Percentiles rank a stretch among this genome's conserved stretches.
Conservation (phyloP, 2,329 filamentous ascomycete genomes). For the Aphanocladium album region DNA sequence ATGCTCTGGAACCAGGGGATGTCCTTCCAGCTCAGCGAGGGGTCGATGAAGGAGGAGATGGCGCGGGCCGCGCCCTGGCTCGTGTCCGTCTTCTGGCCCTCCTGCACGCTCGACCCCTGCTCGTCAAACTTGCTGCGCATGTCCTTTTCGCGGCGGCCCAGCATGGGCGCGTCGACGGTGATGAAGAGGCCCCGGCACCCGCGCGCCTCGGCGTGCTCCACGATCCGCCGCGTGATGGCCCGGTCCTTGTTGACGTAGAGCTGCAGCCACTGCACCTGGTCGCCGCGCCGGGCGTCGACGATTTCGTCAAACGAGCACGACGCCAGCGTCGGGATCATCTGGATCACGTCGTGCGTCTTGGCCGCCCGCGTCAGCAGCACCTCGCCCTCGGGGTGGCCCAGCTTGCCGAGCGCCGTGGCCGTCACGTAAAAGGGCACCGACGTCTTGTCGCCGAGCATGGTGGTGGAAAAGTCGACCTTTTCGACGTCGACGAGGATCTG, state of each 20-base stretch:
- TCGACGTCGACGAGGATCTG: constrained; percentile 85
- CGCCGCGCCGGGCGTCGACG: constrained; percentile 70
- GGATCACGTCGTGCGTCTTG: constrained; percentile 80
- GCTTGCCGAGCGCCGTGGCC: constrained; percentile 89
- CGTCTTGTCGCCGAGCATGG: constrained; percentile 84
- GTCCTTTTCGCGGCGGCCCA: constrained; percentile 93
- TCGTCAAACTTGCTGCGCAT: constrained; percentile 93
- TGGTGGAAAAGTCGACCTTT: constrained; percentile 79
- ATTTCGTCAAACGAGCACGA: constrained; percentile 98
- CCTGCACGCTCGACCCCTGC: constrained; percentile 76
- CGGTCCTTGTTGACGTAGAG: constrained; percentile 97
- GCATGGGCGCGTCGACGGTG: constrained; percentile 93
- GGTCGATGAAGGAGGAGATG: constrained; percentile 96
- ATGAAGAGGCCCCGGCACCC: constrained; percentile 97
- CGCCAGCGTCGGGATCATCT: constrained; percentile 97
- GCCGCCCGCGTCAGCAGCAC: constrained; percentile 83
- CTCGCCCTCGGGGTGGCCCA: constrained; percentile 90
- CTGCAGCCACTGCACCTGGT: constrained; percentile 94
- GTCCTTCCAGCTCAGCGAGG: constrained; percentile 86
- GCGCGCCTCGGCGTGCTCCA: constrained; percentile 83
- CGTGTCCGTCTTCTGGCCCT: constrained; percentile 69
- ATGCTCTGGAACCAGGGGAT: constrained; percentile 89
- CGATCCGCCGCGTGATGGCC: constrained; percentile 80
- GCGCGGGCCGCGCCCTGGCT: constrained; percentile 90
- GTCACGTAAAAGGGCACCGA: constrained; percentile 94